phyloP scores from a whole-genome alignment of 2,329 filamentous ascomycete species.

The Alternaria triticimaculans region DNA sequence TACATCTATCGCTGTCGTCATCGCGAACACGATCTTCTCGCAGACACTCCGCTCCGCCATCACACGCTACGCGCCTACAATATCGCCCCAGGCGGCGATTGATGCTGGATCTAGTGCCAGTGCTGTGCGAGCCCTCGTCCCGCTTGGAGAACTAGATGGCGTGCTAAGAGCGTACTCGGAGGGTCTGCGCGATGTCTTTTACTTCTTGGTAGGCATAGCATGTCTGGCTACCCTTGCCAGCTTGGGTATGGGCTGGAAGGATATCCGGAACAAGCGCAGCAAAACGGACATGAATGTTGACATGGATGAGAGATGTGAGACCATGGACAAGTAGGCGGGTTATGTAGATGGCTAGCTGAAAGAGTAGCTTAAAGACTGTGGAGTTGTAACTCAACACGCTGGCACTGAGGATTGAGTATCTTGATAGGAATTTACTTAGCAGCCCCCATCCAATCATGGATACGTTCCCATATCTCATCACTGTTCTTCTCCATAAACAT shows the following conservation, averaged over 20 bases:
- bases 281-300: not conserved
- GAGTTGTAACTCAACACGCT: not conserved
- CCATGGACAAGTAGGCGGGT: not conserved
- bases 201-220: conserved; percentile 25
- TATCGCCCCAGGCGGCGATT: conserved; percentile 28
- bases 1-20: conserved; percentile 37
- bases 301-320: not conserved
- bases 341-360: not conserved
- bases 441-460: not conserved
- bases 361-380: not conserved
- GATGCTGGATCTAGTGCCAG: conserved; percentile 32
- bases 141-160: conserved; percentile 20
- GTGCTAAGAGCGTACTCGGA: conserved; percentile 33
- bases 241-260: conserved; percentile 34
- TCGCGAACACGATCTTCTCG: conserved; percentile 38
- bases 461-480: conserved; percentile 1
- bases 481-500: conserved; percentile 7
- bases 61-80: conserved; percentile 28
- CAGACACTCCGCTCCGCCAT: conserved; percentile 27
- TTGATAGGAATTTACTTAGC: not conserved
- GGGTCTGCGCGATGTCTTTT: conserved; percentile 34
- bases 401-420: not conserved
- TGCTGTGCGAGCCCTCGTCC: conserved; percentile 29
- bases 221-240: conserved; percentile 16
- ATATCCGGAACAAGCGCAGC: conserved; percentile 26